A percentile compares a stretch with the other conserved stretches of the same genome.
Conservation (phyloP, 2,329 filamentous ascomycete genomes). For the Coniochaeta pulveracea region DNA sequence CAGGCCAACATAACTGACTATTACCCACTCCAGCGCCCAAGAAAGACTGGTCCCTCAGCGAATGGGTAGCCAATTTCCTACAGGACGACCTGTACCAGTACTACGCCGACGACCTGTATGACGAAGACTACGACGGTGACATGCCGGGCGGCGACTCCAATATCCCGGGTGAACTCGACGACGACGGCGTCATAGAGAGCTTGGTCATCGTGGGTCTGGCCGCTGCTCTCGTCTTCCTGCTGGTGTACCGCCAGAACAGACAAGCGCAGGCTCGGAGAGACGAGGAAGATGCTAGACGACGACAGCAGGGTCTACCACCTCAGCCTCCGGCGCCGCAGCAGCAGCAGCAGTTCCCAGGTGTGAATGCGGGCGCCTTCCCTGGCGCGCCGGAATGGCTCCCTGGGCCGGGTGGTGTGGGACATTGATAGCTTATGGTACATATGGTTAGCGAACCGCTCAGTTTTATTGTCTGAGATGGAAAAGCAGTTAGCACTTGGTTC, state of each 20-base stretch:
- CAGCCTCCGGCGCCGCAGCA: slow-evolving; percentile 13
- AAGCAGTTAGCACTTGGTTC: too few species aligned
- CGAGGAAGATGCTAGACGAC: slow-evolving; percentile 23
- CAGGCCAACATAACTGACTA: neutral
- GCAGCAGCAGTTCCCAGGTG: slow-evolving; percentile 5
- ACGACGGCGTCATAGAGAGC: slow-evolving; percentile 75
- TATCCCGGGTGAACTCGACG: slow-evolving; percentile 52
- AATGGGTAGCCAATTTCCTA: slow-evolving; percentile 83
- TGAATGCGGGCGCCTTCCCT: slow-evolving; percentile 4
- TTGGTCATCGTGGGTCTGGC: slow-evolving; percentile 72
- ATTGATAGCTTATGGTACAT: slow-evolving; percentile 20
- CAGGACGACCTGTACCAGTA: slow-evolving; percentile 57
- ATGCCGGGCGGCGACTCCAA: slow-evolving; percentile 51
- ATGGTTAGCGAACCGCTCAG: too few species aligned
- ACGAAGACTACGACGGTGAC: slow-evolving; percentile 41
- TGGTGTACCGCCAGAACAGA: slow-evolving; percentile 69
- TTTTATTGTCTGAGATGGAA: too few species aligned
- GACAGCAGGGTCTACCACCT: slow-evolving; percentile 12
- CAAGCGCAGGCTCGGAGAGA: slow-evolving; percentile 42
- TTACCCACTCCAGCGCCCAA: slow-evolving; percentile 44
- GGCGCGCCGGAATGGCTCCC: slow-evolving; percentile 35
- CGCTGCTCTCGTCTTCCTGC: slow-evolving; percentile 59
- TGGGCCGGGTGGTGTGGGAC: slow-evolving; percentile 53
- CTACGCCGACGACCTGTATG: slow-evolving; percentile 43
- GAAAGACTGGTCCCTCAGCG: slow-evolving; percentile 65